Evolutionary conservation across 768 basidiomycete species (phyloP).

Genomic region (Suillus brevipes): DNA sequence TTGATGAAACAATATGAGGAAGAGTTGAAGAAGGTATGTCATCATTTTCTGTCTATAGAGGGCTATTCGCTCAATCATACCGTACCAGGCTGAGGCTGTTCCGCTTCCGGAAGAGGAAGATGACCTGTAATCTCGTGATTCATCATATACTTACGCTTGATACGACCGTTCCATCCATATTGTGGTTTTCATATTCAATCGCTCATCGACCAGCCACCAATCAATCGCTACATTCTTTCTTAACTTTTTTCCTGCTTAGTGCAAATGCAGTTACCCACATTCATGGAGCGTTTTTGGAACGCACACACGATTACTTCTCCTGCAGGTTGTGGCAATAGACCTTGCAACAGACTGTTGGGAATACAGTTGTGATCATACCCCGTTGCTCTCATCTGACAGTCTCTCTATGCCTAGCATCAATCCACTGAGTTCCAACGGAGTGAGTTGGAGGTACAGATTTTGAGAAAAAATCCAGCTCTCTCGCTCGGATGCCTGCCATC

Average conservation of each 20-base stretch:
- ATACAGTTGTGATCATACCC: background rate
- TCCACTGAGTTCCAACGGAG: constrained; percentile 20
- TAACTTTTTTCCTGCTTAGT: constrained; percentile 20
- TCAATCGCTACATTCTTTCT: constrained; percentile 12
- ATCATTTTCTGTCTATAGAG: background rate
- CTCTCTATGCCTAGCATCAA: constrained; percentile 17
- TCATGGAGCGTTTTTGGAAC: constrained; percentile 24
- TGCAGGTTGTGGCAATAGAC: constrained; percentile 7
- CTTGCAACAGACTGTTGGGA: background rate
- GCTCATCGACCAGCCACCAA: constrained; percentile 16
- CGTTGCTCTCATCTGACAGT: background rate
- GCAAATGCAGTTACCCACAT: constrained; percentile 24
- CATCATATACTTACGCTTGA: constrained; percentile 21
- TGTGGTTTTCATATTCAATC: constrained; percentile 21
- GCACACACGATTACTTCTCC: constrained; percentile 18
- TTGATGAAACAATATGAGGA: constrained; percentile 79
- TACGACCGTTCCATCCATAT: constrained; percentile 22
- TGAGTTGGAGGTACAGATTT: constrained; percentile 15
- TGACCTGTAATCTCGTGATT: constrained; percentile 53
- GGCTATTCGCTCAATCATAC: constrained; percentile 13
- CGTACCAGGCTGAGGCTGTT: constrained; percentile 73
- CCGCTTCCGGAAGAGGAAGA: constrained; percentile 99
- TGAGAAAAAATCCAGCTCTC: constrained; percentile 19
- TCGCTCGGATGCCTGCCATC: constrained; percentile 21
- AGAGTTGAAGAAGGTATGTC: constrained; percentile 69